Base-by-base conservation (phyloP, 2,329 filamentous ascomycete genomes). In the Clarireedia homoeocarpa region DNA sequence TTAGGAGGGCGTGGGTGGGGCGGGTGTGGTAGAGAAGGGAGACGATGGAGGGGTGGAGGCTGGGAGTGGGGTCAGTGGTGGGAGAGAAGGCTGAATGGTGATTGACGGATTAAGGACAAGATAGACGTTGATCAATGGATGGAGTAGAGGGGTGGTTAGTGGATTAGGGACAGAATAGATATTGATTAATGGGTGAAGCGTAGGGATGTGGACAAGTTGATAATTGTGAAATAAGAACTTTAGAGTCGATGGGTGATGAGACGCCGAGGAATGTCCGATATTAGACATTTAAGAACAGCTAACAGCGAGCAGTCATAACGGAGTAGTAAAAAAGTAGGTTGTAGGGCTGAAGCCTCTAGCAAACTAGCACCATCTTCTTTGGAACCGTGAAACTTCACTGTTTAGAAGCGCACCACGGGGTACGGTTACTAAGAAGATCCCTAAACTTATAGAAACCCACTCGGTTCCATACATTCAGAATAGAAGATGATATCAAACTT, bases 31-130 rank as follows among this genome's bases (percentile, higher is more conserved):
- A 74, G 3, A 79, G 73, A 34, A 81, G 69, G 0, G 73, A 72
- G 0, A 77, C 71, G 1, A 79, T 72, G 15, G 68, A 66, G 0
- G 78, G 77, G 60, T 81, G 77, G 3, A 82, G 66, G 58, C 53
- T 55, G 51, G 42, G 45, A 17, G 6, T 12, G 14, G n/a, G 12
- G 34, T 5, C 17, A 15, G 15, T 10, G 39, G 44, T 6, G 10
- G 4, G n/a, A 14, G 6, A 36, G 5, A 4, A 1, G 6, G n/a
- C 7, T 30, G 6, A 40, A 14, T 14, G 38, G 38, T 40, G 38
- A 5, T 40, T 17, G 38, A 24, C 9, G 17, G 17, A 34, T 27
- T 52, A 10, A 27, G 17, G 14, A 20, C 3, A 20, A 27, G 20
- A 48, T 47, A 6, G 3, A n/a, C 12, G 15, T 6, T 15, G 23